Evolutionary conservation across 139 green algal species (phyloP), one percentile per base, ranked within the genome.

Genomic region (Coelastrella sp.): DNA sequence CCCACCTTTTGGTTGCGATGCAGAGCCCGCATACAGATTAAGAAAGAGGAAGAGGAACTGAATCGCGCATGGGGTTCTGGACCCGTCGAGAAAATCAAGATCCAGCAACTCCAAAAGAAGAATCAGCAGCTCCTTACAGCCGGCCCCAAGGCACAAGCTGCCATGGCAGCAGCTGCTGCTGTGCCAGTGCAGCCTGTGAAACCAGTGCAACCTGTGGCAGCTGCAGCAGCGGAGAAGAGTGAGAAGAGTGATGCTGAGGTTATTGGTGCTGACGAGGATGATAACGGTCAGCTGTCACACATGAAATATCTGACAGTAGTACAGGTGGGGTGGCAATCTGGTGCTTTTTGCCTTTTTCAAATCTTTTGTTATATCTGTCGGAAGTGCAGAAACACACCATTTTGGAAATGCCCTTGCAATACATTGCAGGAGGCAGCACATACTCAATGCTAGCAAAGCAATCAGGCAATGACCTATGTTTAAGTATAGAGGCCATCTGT

Each of bases 31-130:
- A 77, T 87, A 16, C 92, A 97, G 91, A 88, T 97, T 14, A 94
- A 94, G 79, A 98, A 98, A 93, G 94, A 96, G 10, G 95, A 97
- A 57, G 94, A 92, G 13, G 97, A 98, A 32, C 90, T 99, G 71
- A 93, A 92, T 66, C 87, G 86, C 54, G 96, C 82, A 0, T 98
- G 95, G 73, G 97, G 97, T 17, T 88, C 91, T 32, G 95, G 95
- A 4, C 90, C 92, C 32, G 65, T 79, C 7, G 23, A 76, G 17
- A 86, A 82, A 11, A 54, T 59, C n/a, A 76, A 59, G 13, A 32
- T 47, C n/a, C 82, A 56, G 64, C 65, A 78, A 65, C 73, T 61
- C 5, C 57, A 80, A 32, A 88, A 74, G 57, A 75, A 76, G 68
- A 19, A 74, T 56, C 73, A 71, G 71, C 71, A 57, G 68, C 56